phyloP scores from a whole-genome alignment of 2,329 filamentous ascomycete species.

The Cephalotrichum gorgonifer region DNA sequence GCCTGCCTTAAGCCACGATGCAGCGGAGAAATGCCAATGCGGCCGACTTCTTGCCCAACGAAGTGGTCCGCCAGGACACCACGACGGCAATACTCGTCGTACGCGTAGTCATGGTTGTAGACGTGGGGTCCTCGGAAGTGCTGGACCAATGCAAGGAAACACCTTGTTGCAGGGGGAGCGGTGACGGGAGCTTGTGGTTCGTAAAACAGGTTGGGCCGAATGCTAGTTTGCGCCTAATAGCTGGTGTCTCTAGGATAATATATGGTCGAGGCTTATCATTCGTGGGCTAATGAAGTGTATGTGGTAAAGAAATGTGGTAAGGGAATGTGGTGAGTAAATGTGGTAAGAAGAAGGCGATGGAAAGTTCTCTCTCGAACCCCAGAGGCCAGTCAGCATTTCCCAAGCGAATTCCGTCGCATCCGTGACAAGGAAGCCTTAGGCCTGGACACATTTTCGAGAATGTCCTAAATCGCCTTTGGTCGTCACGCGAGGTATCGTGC shows the following conservation, averaged over 20 bases:
- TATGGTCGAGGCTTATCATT: not conserved
- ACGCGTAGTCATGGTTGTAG: not conserved
- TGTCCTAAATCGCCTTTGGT: not conserved
- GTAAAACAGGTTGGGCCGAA: not conserved
- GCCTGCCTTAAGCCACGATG: slow-evolving; percentile 2
- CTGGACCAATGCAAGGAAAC: slow-evolving; percentile 1
- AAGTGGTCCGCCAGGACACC: not conserved
- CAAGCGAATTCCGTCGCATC: not conserved
- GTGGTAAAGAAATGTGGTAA: not conserved
- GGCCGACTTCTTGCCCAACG: not conserved
- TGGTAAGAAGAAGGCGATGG: not conserved
- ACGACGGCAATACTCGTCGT: not conserved
- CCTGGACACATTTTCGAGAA: not conserved
- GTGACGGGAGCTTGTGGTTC: not conserved
- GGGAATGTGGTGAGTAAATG: not conserved
- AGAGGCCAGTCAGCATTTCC: not conserved
- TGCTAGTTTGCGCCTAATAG: not conserved
- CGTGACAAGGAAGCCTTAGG: not conserved
- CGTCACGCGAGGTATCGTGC: not conserved
- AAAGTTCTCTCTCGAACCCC: not conserved
- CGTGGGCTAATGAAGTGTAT: not conserved
- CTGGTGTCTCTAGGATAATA: not conserved
- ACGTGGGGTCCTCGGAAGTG: not conserved
- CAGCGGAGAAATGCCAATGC: not conserved
- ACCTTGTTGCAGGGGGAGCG: slow-evolving; percentile 1